These are phyloP conservation scores for Coniochaeta prunicola DNA, from an alignment of 2,329 filamentous ascomycete genomes.

Conservation along the genomic window DNA sequence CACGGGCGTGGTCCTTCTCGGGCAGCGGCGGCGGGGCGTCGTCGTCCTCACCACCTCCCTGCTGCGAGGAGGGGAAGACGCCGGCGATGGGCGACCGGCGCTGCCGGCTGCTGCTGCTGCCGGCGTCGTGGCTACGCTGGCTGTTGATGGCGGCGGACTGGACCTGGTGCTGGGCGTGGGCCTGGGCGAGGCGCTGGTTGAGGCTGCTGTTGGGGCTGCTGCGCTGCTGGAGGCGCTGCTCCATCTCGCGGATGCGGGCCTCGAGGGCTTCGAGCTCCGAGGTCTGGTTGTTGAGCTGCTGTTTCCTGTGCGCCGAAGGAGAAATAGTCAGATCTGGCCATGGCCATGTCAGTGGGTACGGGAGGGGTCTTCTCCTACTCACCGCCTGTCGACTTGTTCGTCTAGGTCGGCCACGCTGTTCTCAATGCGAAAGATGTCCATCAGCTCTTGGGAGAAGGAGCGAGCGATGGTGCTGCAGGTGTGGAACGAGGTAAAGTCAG, in stretches of 20 bases:
- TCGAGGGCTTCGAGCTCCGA: constrained; percentile 83
- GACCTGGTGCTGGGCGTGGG: constrained; percentile 11
- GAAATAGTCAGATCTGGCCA: constrained; percentile 4
- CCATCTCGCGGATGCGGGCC: constrained; percentile 74
- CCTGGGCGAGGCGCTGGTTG: constrained; percentile 10
- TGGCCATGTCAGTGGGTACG: neutral
- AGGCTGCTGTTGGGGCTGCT: constrained; percentile 5
- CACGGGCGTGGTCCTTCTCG: constrained; percentile 21
- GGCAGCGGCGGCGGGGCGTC: constrained; percentile 12
- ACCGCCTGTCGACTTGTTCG: constrained; percentile 75
- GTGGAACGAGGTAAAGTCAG: neutral
- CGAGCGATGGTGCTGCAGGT: constrained; percentile 69
- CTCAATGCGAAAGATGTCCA: constrained; percentile 85
- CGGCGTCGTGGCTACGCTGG: neutral
- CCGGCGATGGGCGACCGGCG: constrained; percentile 21
- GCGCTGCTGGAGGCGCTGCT: constrained; percentile 55
- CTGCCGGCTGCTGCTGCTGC: constrained; percentile 16
- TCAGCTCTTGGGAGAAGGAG: constrained; percentile 78
- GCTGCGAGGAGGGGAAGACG: constrained; percentile 17
- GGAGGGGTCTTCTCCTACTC: constrained; percentile 25
- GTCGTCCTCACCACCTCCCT: neutral
- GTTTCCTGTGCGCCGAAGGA: constrained; percentile 55
- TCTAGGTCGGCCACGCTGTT: constrained; percentile 41
- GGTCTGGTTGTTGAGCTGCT: constrained; percentile 64
- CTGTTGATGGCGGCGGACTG: neutral